phyloP scores from a whole-genome alignment of 345 rosid species.

The Lepidium africanum region DNA sequence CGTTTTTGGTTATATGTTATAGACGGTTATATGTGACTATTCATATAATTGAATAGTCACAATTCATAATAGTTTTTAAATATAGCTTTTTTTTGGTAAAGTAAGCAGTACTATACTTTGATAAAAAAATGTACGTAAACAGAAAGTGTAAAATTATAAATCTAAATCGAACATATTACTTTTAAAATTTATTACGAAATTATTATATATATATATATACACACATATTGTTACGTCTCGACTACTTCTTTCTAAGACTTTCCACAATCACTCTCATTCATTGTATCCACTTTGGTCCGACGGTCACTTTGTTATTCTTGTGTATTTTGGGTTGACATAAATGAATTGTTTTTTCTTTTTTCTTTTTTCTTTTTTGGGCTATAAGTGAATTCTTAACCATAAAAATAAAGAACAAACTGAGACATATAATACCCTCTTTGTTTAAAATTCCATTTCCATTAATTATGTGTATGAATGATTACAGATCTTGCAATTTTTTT shows the following conservation, averaged over 20 bases:
- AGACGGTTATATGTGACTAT: slow-evolving; percentile 7
- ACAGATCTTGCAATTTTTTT: too few species aligned
- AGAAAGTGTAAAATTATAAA: neutral
- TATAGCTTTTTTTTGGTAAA: neutral
- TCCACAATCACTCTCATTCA: neutral
- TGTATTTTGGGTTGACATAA: too few species aligned
- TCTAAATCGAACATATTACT: neutral
- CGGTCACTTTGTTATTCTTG: neutral
- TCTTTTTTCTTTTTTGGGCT: too few species aligned
- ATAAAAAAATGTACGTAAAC: neutral
- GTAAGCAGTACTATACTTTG: neutral
- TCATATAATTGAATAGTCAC: slow-evolving; percentile 9
- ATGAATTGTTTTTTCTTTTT: too few species aligned
- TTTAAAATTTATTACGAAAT: too few species aligned
- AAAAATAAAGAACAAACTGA: too few species aligned
- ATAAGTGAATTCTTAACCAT: too few species aligned
- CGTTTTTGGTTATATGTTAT: slow-evolving; percentile 14
- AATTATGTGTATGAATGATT: too few species aligned
- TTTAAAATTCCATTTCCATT: too few species aligned
- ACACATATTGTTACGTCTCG: neutral
- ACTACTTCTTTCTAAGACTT: neutral
- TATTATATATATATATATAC: neutral
- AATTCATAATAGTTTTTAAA: slow-evolving; percentile 15
- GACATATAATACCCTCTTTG: too few species aligned
- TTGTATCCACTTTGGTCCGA: neutral